Evolutionary conservation across 2,329 filamentous ascomycete species (phyloP), one percentile per base, ranked within the genome.

Genomic region (Exutisphaerella laricina): DNA sequence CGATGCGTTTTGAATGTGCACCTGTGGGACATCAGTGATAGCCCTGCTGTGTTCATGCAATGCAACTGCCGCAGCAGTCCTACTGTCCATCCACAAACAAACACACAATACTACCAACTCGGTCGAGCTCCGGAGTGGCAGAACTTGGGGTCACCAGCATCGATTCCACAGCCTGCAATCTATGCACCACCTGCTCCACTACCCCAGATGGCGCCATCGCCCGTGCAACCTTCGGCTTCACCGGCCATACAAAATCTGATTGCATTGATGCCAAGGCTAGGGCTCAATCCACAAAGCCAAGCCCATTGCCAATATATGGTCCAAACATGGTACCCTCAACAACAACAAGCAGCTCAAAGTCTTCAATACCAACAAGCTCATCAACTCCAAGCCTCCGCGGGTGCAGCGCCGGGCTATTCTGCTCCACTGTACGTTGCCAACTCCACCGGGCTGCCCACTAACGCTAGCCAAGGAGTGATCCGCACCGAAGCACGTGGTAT

Each of bases 401-500:
- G 26, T 17, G 5, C 22, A 5, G 42, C 28, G 38, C 28, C 35
- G 4, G n/a, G n/a, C n/a, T n/a, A n/a, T n/a, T n/a, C n/a, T n/a
- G n/a, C n/a, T n/a, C 51, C 55, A n/a, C 30, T 46, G 5, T 57
- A 58, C 41, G 44, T 50, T 8, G 26, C 41, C 3, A 44, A 51
- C 10, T 17, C 49, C n/a, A 47, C 43, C 3, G 58, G 58, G n/a
- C 39, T 51, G 6, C 54, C 51, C 7, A 45, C 59, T 18, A 62
- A 60, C 41, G 47, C 47, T 18, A 46, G 32, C 7, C 39, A 55
- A 20, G 58, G 58, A 12, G 32, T 41, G 8, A 46, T 58, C 7
- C 45, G 44, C 9, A 58, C 49, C 12, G 57, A 60, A 43, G 44
- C 49, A 9, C 54, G 58, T 8, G 58, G 58, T 5, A 45, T 62